Base-by-base conservation (phyloP, 805 yeast genomes). In the Maudiozyma barnettii region DNA sequence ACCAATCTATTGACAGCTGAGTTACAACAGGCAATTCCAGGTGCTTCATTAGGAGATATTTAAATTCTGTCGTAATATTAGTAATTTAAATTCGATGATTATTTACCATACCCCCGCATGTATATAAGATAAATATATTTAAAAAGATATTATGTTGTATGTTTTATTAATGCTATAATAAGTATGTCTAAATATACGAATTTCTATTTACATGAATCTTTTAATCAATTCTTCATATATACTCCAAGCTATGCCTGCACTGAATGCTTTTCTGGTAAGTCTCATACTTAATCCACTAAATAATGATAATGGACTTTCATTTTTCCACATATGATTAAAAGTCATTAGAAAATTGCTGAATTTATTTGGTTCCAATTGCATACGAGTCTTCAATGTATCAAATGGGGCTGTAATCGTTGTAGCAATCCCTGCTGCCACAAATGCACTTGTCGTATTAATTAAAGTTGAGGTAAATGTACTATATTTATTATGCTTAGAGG, bases 171-270 rank as follows among this genome's bases (percentile, higher is more conserved):
- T 37, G 23, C 23, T 37, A 39, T 5, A 6, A 21, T 20, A 39
- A 21, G 7, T 37, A 18, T 37, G 16, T 35, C 4, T 35, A 39
- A 20, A 22, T 39, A 12, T 39, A 12, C 6, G 30, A 20, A 14
- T 16, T 10, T 16, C 42, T 46, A 38, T 46, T 45, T 49, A 55
- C 53, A 57, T 51, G 47, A 63, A 57, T 33, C 53, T 52, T 57
- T 71, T 72, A 37, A 91, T 76, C 46, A 91, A 67, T 61, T 93
- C 97, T 64, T 93, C 99, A 63, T 91, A 93, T 21, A 93, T 82
- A 49, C 96, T 87, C 99, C 99, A 93, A 44, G 96, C 89, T 51
- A 93, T 88, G 1, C 96, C 97, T 0, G 97, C 91, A 64, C 95
- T 84, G 43, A 86, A 64, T 0, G 91, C 96, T 66, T 93, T 93